phyloP scores from a whole-genome alignment of 192 early-diverging fungal species.

The Coemansia sp. region DNA sequence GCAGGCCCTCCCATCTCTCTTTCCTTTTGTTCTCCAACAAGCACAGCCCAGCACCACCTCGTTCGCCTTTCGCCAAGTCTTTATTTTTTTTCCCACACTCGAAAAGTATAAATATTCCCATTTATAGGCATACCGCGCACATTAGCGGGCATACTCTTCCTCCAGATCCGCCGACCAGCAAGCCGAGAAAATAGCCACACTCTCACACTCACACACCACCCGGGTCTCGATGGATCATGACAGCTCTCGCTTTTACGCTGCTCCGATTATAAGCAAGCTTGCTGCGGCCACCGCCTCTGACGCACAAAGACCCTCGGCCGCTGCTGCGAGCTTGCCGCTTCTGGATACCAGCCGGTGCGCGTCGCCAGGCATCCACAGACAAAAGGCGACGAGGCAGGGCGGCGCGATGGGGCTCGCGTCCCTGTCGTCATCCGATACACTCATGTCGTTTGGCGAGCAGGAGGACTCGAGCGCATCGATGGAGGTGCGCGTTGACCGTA shows the following conservation, averaged over 20 bases:
- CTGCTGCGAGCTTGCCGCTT: slow-evolving; percentile 26
- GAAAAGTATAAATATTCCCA: slow-evolving; percentile 1
- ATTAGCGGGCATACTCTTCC: slow-evolving; percentile 3
- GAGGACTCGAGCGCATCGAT: slow-evolving; percentile 4
- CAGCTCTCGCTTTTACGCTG: slow-evolving; percentile 22
- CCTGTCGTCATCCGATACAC: slow-evolving; percentile 27
- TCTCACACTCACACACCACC: neutral
- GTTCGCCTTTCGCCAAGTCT: neutral
- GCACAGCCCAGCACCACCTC: too few species aligned
- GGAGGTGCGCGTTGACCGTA: slow-evolving; percentile 28
- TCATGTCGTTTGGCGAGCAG: slow-evolving; percentile 9
- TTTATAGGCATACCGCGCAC: neutral
- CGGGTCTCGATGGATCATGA: slow-evolving; percentile 29
- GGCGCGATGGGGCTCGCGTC: neutral
- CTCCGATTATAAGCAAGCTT: slow-evolving; percentile 24
- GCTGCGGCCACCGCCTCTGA: slow-evolving; percentile 4
- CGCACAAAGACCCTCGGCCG: slow-evolving; percentile 8
- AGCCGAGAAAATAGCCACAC: slow-evolving; percentile 7
- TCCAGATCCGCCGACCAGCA: neutral
- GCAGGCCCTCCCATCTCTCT: neutral
- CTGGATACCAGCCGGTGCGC: slow-evolving; percentile 46
- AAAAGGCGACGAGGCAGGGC: slow-evolving; percentile 1
- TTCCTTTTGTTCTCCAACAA: neutral
- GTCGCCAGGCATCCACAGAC: slow-evolving; percentile 23
- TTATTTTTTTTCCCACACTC: slow-evolving; percentile 7